Evolutionary conservation across 345 rosid genomes (phyloP).

Genomic region (Aquilaria sinensis): DNA sequence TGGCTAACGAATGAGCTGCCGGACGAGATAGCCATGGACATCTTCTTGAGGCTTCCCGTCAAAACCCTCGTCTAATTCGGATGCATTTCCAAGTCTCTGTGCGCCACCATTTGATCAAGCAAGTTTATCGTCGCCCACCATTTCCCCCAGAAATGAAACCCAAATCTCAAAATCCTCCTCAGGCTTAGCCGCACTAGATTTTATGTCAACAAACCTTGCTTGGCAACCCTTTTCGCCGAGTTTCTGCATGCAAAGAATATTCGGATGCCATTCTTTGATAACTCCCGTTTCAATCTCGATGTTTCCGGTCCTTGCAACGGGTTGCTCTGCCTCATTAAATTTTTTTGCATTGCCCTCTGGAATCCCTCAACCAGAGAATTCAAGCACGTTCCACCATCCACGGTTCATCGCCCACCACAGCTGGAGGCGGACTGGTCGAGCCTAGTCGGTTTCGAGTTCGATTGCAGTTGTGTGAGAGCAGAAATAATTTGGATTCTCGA

Average conservation of each 20-base stretch:
- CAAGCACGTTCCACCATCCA: background rate
- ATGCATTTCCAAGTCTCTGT: constrained; percentile 5
- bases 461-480: too few relatives aligned
- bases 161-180: too few relatives aligned
- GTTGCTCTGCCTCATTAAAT: too few relatives aligned
- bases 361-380: too few relatives aligned
- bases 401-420: background rate
- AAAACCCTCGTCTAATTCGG: background rate
- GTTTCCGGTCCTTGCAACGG: too few relatives aligned
- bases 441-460: background rate
- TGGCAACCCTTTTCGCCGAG: background rate
- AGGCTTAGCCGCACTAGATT: background rate
- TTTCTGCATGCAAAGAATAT: background rate
- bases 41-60: background rate
- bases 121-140: background rate
- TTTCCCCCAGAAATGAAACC: background rate
- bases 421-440: background rate
- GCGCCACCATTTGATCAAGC: background rate
- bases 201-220: background rate
- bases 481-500: too few relatives aligned
- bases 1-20: background rate
- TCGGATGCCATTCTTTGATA: background rate
- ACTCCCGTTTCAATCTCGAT: background rate
- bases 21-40: background rate
- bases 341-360: too few relatives aligned